Conservation (phyloP, 768 basidiomycete species). For the Butyriboletus loyo region DNA sequence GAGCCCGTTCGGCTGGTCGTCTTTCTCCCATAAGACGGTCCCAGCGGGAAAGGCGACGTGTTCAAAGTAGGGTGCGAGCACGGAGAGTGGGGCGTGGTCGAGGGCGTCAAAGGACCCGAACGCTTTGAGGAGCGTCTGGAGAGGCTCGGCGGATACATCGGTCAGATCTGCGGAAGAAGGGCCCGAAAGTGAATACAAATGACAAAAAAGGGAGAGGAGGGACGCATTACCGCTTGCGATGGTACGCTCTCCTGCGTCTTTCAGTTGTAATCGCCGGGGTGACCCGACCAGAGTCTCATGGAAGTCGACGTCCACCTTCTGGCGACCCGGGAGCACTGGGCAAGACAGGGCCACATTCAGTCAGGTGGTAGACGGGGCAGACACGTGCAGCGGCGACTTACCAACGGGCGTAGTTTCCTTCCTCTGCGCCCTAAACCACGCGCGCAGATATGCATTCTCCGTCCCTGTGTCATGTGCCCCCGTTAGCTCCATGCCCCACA, state of each 20-base stretch:
- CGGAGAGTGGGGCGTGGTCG: conserved; percentile 53
- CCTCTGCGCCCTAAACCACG: conserved; percentile 72
- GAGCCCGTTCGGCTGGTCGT: conserved; percentile 75
- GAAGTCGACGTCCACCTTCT: conserved; percentile 46
- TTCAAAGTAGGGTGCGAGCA: conserved; percentile 71
- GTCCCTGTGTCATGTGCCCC: conserved; percentile 55
- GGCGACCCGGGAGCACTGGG: conserved; percentile 57
- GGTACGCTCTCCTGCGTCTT: conserved; percentile 68
- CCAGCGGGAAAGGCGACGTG: conserved; percentile 56
- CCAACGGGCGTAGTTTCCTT: conserved; percentile 44
- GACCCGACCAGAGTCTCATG: conserved; percentile 49
- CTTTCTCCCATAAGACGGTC: conserved; percentile 69
- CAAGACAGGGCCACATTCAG: neutral
- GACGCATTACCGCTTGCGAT: conserved; percentile 53
- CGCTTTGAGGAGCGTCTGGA: conserved; percentile 71
- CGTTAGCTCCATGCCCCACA: conserved; percentile 1
- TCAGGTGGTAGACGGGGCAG: neutral
- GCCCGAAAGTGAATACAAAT: neutral
- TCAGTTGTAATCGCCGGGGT: conserved; percentile 64
- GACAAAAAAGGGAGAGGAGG: neutral
- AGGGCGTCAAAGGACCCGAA: conserved; percentile 72
- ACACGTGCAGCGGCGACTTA: conserved; percentile 33
- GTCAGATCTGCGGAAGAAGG: conserved; percentile 19
- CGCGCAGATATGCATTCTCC: conserved; percentile 86
- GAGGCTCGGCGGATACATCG: conserved; percentile 53